Evolutionary conservation across 495 filamentous ascomycete species (phyloP), one percentile per base, ranked within the genome.

Genomic region (Penicillium flavigenum): DNA sequence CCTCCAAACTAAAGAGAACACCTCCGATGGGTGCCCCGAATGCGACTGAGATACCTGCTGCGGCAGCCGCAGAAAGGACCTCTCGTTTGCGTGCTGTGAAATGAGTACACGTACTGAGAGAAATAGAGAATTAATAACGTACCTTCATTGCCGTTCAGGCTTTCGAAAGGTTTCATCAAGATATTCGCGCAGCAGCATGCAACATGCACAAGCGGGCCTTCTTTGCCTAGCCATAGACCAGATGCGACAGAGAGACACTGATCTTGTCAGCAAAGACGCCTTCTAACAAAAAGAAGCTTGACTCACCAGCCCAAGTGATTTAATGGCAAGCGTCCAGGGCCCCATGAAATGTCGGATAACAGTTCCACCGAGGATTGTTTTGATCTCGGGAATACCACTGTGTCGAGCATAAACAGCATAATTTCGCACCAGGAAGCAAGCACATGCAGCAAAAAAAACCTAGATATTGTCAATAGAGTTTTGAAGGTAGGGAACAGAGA

Each of bases 171-270:
- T 68, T 94, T 96, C 86, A 96, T 96, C 56, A 98, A 89, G 6
- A 98, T 76, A 68, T 95, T 98, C 27, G 95, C 93, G 68, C 91
- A 97, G 69, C 94, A 98, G 71, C 94, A 98, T 53, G 95, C 93
- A 41, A 98, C 95, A 72, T 98, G 94, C 1, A 98, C 95, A 34
- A 98, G 77, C 9, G 94, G 94, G 5, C 94, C 94, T 79, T 98
- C 94, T 69, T 98, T 98, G 19, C 94, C 94, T n/a, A 98, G 73
- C 94, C 94, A 98, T 74, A 98, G 82, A 14, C 94, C 95, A 19
- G 94, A 98, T 60, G 91, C 91, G 60, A 97, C 95, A 26, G 94
- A 87, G 42, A 98, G 82, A 72, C 94, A 95, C 90, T 63, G 1
- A 10, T 22, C 29, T 14, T 17, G 29, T 65, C 41, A 70, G 65